A percentile compares a stretch with the other conserved stretches of the same genome.
Conservation (phyloP, 2,329 filamentous ascomycete genomes). For the Monascus ruber region DNA sequence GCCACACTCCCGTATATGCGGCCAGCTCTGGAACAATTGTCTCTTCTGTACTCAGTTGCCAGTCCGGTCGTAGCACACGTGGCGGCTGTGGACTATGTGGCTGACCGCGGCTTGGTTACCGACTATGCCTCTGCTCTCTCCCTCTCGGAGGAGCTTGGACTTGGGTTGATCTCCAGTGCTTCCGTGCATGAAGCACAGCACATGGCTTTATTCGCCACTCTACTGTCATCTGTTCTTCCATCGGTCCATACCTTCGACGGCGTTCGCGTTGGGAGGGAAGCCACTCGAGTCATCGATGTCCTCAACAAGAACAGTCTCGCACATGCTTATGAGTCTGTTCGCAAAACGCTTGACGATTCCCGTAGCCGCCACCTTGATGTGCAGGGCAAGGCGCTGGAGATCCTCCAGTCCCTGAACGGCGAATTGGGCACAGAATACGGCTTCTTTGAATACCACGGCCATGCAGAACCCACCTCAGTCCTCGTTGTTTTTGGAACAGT, state of each 20-base stretch:
- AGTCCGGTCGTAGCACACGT: conserved; percentile 90
- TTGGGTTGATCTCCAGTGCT: conserved; percentile 73
- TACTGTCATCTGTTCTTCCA: conserved; percentile 67
- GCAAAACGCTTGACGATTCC: conserved; percentile 49
- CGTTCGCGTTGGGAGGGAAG: conserved; percentile 70
- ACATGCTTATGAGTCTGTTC: conserved; percentile 56
- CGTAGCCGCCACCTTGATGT: conserved; percentile 59
- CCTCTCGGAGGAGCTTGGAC: conserved; percentile 77
- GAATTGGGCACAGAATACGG: conserved; percentile 90
- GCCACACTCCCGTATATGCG: conserved; percentile 71
- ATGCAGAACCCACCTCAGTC: conserved; percentile 66
- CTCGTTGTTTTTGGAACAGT: conserved; percentile 87
- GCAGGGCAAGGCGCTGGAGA: conserved; percentile 58
- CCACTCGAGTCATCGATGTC: conserved; percentile 69
- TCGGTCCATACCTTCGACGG: conserved; percentile 84
- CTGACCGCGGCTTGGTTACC: conserved; percentile 61
- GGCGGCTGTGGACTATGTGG: conserved; percentile 75
- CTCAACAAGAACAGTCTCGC: conserved; percentile 60
- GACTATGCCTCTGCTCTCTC: conserved; percentile 76
- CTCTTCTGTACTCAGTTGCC: conserved; percentile 78
- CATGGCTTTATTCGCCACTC: conserved; percentile 79
- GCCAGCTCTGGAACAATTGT: conserved; percentile 78
- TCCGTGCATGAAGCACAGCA: conserved; percentile 90
- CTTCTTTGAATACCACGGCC: conserved; percentile 88
- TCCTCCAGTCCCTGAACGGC: conserved; percentile 67